These are phyloP conservation scores for Pyricularia pennisetigena DNA, from an alignment of 2,329 filamentous ascomycete genomes.

Conservation along the genomic window DNA sequence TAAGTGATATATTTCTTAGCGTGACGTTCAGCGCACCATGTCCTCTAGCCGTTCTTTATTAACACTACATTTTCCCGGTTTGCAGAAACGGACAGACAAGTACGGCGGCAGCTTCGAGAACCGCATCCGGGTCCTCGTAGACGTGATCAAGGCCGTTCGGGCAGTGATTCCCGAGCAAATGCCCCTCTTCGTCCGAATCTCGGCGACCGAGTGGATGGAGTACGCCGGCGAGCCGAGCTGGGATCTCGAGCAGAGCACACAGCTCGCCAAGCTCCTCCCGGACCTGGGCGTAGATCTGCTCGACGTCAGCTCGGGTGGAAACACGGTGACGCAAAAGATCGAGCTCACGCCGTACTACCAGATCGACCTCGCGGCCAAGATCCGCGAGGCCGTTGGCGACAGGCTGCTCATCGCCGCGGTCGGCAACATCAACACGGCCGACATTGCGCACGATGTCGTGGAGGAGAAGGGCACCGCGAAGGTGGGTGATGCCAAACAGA, in stretches of 20 bases:
- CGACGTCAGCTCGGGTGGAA: conserved; percentile 72
- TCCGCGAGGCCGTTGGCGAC: conserved; percentile 56
- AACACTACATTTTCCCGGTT: background rate
- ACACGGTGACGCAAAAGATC: conserved; percentile 52
- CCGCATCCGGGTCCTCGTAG: conserved; percentile 49
- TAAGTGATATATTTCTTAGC: too few relatives aligned
- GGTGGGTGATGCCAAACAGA: conserved; percentile 24
- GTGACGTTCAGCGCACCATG: too few relatives aligned
- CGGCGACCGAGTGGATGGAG: conserved; percentile 56
- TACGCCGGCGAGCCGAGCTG: conserved; percentile 39
- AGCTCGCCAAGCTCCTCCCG: conserved; percentile 60
- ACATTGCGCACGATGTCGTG: conserved; percentile 51
- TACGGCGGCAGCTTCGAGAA: conserved; percentile 60
- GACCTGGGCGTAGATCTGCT: conserved; percentile 69
- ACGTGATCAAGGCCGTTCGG: conserved; percentile 41
- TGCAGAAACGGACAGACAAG: conserved; percentile 45
- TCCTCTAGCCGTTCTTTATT: too few relatives aligned
- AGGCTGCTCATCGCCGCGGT: conserved; percentile 62
- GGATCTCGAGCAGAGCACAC: conserved; percentile 58
- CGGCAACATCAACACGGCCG: conserved; percentile 60
- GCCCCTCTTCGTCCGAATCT: conserved; percentile 50
- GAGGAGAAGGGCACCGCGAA: conserved; percentile 28
- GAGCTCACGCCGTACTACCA: conserved; percentile 59
- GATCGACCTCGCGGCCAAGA: conserved; percentile 57
- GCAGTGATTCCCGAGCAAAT: conserved; percentile 40